These are phyloP conservation scores for Pyracantha coccinea DNA, from an alignment of 331 rosid species.

Conservation along the genomic window DNA sequence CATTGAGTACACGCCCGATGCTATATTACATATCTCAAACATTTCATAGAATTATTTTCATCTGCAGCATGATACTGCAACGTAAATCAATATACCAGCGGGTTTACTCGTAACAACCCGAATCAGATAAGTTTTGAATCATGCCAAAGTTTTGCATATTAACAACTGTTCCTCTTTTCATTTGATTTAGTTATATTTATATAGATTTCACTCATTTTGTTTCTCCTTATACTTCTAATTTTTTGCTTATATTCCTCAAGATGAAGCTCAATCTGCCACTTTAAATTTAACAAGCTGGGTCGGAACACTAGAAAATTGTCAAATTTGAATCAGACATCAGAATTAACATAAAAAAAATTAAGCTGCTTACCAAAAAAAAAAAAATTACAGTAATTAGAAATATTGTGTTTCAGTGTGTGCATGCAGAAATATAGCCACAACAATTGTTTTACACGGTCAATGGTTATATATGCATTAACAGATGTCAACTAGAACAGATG, in stretches of 20 bases:
- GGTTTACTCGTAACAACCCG: not conserved
- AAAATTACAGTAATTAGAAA: not conserved
- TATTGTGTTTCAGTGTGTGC: not conserved
- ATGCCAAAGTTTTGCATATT: not conserved
- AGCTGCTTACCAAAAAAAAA: not conserved
- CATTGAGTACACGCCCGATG: not conserved
- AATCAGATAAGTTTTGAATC: not conserved
- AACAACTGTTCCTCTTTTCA: not conserved
- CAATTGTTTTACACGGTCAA: constrained; percentile 10
- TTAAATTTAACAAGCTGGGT: not conserved
- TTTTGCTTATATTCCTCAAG: not conserved
- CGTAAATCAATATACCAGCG: not conserved
- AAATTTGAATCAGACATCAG: not conserved
- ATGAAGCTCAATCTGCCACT: not conserved
- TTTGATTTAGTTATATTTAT: not conserved
- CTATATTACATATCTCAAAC: not conserved
- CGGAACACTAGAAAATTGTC: not conserved
- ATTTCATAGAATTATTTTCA: not conserved
- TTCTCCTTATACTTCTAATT: no score
- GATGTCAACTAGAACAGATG: constrained; percentile 10
- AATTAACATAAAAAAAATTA: not conserved
- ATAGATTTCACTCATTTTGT: not conserved
- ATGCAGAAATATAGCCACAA: constrained; percentile 7
- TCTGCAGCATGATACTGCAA: not conserved
- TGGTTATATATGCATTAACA: constrained; percentile 9